A percentile compares a stretch with the other conserved stretches of the same genome.
Conservation (phyloP, 2,329 filamentous ascomycete species). For the Phialocephala subalpina region DNA sequence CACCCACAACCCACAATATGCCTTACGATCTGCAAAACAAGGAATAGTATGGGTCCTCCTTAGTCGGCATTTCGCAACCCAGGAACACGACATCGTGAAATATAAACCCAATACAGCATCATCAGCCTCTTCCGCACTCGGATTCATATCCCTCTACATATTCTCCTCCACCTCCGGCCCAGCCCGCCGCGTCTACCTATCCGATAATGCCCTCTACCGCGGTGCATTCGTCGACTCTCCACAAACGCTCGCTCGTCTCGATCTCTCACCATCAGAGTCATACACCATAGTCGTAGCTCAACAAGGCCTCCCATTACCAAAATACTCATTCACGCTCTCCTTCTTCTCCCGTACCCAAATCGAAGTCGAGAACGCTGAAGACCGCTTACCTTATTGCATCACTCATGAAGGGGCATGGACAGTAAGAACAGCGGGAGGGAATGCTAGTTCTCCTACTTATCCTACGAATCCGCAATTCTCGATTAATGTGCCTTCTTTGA, state of each 20-base stretch:
- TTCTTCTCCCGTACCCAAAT: slow-evolving; percentile 76
- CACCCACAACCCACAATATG: slow-evolving; percentile 75
- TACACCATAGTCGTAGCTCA: slow-evolving; percentile 77
- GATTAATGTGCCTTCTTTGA: slow-evolving; percentile 62
- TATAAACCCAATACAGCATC: slow-evolving; percentile 43
- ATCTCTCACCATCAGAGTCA: slow-evolving; percentile 54
- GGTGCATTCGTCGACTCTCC: slow-evolving; percentile 94
- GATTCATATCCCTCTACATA: slow-evolving; percentile 88
- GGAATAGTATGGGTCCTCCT: slow-evolving; percentile 84
- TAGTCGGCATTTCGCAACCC: slow-evolving; percentile 83
- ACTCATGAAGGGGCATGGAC: slow-evolving; percentile 76
- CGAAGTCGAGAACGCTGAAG: slow-evolving; percentile 63
- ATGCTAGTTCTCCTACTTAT: slow-evolving; percentile 78
- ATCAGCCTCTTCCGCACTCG: slow-evolving; percentile 52
- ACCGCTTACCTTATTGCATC: slow-evolving; percentile 49
- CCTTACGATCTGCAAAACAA: slow-evolving; percentile 64
- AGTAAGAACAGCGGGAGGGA: slow-evolving; percentile 82
- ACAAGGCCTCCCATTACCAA: slow-evolving; percentile 75
- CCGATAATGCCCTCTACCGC: slow-evolving; percentile 74
- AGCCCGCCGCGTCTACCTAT: slow-evolving; percentile 76
- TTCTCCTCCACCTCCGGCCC: slow-evolving; percentile 73
- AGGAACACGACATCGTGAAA: slow-evolving; percentile 64
- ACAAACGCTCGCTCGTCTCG: slow-evolving; percentile 84
- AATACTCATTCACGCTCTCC: slow-evolving; percentile 87
- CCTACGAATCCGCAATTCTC: slow-evolving; percentile 88